Percentiles rank a stretch among this genome's conserved stretches.
Evolutionary conservation across 257 asterid genomes (phyloP).

Genomic region (Craterostigma plantagineum): DNA sequence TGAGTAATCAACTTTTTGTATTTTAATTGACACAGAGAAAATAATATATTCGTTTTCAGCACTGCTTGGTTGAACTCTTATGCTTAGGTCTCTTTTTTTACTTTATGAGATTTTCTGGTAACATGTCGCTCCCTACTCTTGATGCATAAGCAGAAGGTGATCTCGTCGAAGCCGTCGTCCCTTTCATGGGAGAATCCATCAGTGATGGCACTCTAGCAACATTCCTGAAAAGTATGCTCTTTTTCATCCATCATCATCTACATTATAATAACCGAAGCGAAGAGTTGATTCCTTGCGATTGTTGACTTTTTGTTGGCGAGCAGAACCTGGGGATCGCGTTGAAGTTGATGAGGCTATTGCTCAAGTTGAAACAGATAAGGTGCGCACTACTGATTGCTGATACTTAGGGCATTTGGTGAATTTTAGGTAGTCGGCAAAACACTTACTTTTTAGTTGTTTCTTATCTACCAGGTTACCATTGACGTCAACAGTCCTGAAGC

Average conservation of each 20-base stretch:
- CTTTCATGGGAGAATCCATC: conserved; percentile 94
- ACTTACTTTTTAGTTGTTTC: no score
- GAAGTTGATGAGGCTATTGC: conserved; percentile 89
- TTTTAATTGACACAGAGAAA: no score
- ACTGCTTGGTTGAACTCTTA: no score
- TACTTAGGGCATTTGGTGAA: conserved; percentile 1
- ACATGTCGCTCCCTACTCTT: no score
- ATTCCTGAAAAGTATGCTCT: conserved; percentile 65
- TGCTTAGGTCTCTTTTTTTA: no score
- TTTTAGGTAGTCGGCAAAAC: conserved; percentile 6
- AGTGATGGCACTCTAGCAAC: conserved; percentile 78
- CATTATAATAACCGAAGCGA: conserved; percentile 4
- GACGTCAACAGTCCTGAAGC: conserved; percentile 98
- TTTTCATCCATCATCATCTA: conserved; percentile 6
- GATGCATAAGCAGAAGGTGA: conserved; percentile 36
- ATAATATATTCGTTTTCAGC: no score
- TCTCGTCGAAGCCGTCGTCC: conserved; percentile 77
- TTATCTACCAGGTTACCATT: conserved; percentile 60
- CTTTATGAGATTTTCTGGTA: no score
- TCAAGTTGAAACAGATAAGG: conserved; percentile 97
- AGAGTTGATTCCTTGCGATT: conserved; percentile 5
- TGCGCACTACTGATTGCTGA: conserved; percentile 11
- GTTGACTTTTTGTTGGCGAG: conserved; percentile 11
- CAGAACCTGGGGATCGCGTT: conserved; percentile 86
- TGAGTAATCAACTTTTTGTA: no score